A percentile compares a stretch with the other conserved stretches of the same genome.
phyloP scores from a whole-genome alignment of 75 land plant species.

The Ceratopteris richardii region DNA sequence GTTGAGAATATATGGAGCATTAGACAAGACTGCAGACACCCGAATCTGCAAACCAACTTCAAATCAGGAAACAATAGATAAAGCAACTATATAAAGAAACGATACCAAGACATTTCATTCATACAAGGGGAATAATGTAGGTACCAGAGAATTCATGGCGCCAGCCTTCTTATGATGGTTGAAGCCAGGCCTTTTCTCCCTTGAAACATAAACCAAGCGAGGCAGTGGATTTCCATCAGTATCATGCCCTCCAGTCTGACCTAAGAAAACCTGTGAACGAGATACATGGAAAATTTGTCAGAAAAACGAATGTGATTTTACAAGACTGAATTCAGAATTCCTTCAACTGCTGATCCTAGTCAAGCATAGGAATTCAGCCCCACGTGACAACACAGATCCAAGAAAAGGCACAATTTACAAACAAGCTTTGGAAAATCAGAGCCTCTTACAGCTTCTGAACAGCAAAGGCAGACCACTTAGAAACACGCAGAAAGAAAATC shows the following conservation, averaged over 20 bases:
- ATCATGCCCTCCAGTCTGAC: slow-evolving; percentile 59
- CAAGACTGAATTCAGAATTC: not conserved
- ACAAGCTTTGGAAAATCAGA: too few relatives aligned
- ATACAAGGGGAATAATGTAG: not conserved
- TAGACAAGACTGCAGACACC: slow-evolving; percentile 71
- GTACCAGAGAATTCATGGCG: slow-evolving; percentile 83
- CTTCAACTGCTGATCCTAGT: too few relatives aligned
- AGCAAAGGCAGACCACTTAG: too few relatives aligned
- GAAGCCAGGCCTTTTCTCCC: slow-evolving; percentile 82
- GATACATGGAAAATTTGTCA: not conserved
- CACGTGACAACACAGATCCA: too few relatives aligned
- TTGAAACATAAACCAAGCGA: slow-evolving; percentile 75
- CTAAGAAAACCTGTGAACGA: slow-evolving; percentile 78
- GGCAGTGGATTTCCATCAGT: slow-evolving; percentile 66
- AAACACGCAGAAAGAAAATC: too few relatives aligned
- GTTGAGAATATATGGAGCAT: slow-evolving; percentile 79
- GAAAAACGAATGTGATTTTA: not conserved
- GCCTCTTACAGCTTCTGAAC: too few relatives aligned
- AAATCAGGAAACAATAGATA: not conserved
- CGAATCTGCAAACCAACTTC: slow-evolving; percentile 38
- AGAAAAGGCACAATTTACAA: too few relatives aligned
- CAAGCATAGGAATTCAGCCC: too few relatives aligned
- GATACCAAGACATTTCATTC: too few relatives aligned
- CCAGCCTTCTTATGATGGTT: slow-evolving; percentile 86
- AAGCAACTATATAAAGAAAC: too few relatives aligned